phyloP scores from a whole-genome alignment of 2,329 filamentous ascomycete species.

The Teratosphaeria gauchensis region DNA sequence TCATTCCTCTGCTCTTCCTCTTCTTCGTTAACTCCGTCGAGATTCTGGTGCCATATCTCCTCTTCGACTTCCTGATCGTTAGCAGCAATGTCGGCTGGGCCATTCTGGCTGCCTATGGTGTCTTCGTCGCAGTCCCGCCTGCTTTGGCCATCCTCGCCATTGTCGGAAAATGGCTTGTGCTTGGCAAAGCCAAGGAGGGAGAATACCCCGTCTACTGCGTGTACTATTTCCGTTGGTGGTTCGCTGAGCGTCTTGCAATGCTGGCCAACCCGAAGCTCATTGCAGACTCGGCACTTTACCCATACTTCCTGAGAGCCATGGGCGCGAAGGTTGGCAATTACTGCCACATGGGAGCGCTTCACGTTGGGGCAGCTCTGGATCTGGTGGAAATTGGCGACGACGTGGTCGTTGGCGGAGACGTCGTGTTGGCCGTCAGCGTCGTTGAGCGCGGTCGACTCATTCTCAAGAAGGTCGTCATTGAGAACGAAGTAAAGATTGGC shows the following conservation, averaged over 20 bases:
- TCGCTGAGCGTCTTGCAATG: constrained; percentile 23
- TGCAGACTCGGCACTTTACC: background rate
- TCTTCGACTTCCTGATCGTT: constrained; percentile 12
- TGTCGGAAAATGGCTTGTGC: constrained; percentile 43
- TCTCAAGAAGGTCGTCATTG: constrained; percentile 14
- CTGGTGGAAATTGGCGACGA: constrained; percentile 18
- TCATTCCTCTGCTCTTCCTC: constrained; percentile 14
- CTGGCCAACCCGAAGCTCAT: background rate
- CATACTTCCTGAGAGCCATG: background rate
- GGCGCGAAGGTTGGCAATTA: constrained; percentile 12
- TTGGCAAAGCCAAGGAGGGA: constrained; percentile 43
- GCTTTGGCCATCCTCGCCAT: constrained; percentile 32
- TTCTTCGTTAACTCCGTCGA: constrained; percentile 16
- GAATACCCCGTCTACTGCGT: constrained; percentile 49
- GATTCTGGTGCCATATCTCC: constrained; percentile 15
- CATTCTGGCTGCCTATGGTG: constrained; percentile 12
- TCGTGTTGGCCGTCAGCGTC: constrained; percentile 11
- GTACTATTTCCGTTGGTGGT: constrained; percentile 51
- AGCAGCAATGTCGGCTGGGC: constrained; percentile 8
- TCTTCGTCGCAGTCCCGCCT: constrained; percentile 11
- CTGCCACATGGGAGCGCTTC: constrained; percentile 15
- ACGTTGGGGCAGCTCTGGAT: constrained; percentile 12
- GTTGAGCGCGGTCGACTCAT: constrained; percentile 15
- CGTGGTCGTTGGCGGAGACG: constrained; percentile 15
- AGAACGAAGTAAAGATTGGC: constrained; percentile 10